phyloP scores from a whole-genome alignment of 148 eudicot genomes.

The Chenopodium album region DNA sequence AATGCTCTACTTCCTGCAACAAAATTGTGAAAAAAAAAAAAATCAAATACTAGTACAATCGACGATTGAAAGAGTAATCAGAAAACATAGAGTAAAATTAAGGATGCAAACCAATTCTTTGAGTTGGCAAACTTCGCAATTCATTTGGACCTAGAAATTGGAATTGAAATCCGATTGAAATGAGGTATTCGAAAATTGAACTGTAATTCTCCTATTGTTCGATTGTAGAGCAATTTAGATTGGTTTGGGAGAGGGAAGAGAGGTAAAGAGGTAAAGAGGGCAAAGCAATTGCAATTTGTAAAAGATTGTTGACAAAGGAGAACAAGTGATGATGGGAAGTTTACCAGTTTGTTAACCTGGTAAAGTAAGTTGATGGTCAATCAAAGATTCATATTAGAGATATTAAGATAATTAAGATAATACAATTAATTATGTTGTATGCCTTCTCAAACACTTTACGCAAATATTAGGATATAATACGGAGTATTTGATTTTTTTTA shows the following conservation, averaged over 20 bases:
- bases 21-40: background rate
- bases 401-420: too few relatives aligned
- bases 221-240: background rate
- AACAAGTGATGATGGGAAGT: background rate
- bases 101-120: constrained; percentile 68
- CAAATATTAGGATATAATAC: too few relatives aligned
- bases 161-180: background rate
- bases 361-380: too few relatives aligned
- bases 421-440: too few relatives aligned
- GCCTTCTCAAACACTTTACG: too few relatives aligned
- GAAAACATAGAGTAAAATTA: background rate
- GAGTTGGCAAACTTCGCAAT: constrained; percentile 95
- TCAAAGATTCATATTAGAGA: too few relatives aligned
- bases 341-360: too few relatives aligned
- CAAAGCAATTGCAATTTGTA: too few relatives aligned
- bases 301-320: too few relatives aligned
- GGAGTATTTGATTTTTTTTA: too few relatives aligned
- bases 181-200: background rate
- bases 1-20: constrained; percentile 78
- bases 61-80: background rate
- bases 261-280: background rate
- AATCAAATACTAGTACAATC: too few relatives aligned
- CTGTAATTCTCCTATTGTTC: background rate
- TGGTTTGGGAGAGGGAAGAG: too few relatives aligned
- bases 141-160: constrained; percentile 39